Conservation (phyloP, 169 alveolate genomes). For the Cryptosporidium parvum region DNA sequence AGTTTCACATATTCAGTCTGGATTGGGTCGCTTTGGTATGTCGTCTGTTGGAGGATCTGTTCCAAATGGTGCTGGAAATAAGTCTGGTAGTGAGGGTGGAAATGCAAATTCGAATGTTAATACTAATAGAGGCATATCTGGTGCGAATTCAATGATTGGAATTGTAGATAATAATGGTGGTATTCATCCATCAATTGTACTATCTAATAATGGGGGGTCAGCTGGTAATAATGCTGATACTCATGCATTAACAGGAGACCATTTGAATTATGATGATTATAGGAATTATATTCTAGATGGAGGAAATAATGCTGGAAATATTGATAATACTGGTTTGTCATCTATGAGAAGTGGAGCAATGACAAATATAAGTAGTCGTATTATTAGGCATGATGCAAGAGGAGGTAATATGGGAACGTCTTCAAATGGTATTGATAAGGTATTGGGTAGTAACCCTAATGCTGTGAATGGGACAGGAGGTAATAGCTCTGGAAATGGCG, state of each 20-base stretch:
- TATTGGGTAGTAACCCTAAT: constrained; percentile 40
- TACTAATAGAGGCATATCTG: constrained; percentile 2
- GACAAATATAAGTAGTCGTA: constrained; percentile 10
- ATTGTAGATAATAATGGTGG: constrained; percentile 19
- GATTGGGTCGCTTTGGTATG: constrained; percentile 38
- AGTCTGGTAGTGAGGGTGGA: constrained; percentile 3
- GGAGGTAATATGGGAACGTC: constrained; percentile 4
- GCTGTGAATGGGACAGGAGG: neutral
- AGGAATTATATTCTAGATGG: constrained; percentile 68
- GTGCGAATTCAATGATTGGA: constrained; percentile 6
- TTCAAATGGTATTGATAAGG: constrained; percentile 9
- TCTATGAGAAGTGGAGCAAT: neutral
- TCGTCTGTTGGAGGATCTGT: constrained; percentile 22
- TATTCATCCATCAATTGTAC: constrained; percentile 46
- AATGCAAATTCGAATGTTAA: constrained; percentile 2
- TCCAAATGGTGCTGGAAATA: constrained; percentile 7
- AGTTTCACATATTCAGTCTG: constrained; percentile 15
- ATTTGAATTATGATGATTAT: constrained; percentile 66
- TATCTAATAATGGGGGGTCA: neutral
- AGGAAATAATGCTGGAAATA: neutral
- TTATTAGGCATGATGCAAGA: constrained; percentile 18
- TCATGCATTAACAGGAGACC: constrained; percentile 43
- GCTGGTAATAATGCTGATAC: neutral
- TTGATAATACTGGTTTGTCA: constrained; percentile 4
- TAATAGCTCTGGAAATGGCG: constrained; percentile 10